These are phyloP conservation scores for Lodderomyces parapsilosis DNA, from an alignment of 1,139 yeast genomes.

Conservation along the genomic window DNA sequence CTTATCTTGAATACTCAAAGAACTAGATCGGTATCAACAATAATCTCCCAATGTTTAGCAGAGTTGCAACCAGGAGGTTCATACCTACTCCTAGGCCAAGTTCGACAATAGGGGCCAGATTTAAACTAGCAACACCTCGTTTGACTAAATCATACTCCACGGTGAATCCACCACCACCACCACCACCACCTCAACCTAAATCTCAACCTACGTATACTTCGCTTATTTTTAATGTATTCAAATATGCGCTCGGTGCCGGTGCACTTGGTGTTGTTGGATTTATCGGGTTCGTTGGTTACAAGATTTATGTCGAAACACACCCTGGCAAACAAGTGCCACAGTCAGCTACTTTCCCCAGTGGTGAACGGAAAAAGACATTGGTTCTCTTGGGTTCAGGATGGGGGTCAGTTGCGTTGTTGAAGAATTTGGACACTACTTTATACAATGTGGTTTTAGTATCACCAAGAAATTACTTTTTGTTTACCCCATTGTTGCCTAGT, in stretches of 20 bases:
- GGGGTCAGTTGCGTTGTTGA: slow-evolving; percentile 82
- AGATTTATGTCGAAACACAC: slow-evolving; percentile 58
- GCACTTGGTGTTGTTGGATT: slow-evolving; percentile 18
- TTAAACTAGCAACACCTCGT: background rate
- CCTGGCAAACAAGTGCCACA: slow-evolving; percentile 58
- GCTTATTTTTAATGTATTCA: slow-evolving; percentile 2
- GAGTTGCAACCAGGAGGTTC: slow-evolving; percentile 4
- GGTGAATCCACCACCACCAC: background rate
- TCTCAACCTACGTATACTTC: background rate
- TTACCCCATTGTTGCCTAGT: slow-evolving; percentile 89
- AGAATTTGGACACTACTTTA: slow-evolving; percentile 76
- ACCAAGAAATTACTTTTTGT: slow-evolving; percentile 89
- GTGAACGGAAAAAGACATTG: slow-evolving; percentile 79
- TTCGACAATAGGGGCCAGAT: background rate
- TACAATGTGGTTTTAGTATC: slow-evolving; percentile 87
- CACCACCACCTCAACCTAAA: background rate
- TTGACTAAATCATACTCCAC: background rate
- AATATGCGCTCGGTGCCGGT: slow-evolving; percentile 7
- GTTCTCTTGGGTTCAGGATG: slow-evolving; percentile 92
- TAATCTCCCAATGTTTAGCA: slow-evolving; percentile 1
- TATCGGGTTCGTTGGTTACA: slow-evolving; percentile 51
- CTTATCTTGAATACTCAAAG: no score
- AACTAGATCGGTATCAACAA: no score
- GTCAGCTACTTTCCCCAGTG: slow-evolving; percentile 55
- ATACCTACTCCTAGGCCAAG: slow-evolving; percentile 1